Base-by-base conservation (phyloP, 1,284 basidiomycete species). In the Cutaneotrichosporon sp. region DNA sequence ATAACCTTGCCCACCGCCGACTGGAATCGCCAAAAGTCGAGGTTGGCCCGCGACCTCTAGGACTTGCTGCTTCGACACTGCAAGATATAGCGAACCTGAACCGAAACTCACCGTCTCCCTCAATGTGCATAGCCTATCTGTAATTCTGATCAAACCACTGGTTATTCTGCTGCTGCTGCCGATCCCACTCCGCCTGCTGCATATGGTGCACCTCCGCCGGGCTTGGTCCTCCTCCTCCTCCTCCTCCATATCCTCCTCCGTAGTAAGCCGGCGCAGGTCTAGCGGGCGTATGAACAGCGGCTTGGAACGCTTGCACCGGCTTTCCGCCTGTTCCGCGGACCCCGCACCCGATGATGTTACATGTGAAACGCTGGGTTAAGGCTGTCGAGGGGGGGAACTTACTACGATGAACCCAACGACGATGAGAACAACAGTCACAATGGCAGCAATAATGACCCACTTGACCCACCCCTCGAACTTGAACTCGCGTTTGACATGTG, bases 151-250 rank as follows among this genome's bases (percentile, higher is more conserved):
- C 18, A 18, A 47, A 47, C 16, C 21, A 47, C 46, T 47, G 34
- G 34, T 36, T 36, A 47, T 49, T 49, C 18, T 49, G 18, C n/a
- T 50, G 22, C 49, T 50, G 22, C 49, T 50, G 49, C 49, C 22
- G 22, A 22, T 50, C 22, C 22, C 49, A 50, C 22, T 26, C 47
- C 14, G 6, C 26, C 26, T 50, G 49, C 49, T 50, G 49, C 49
- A 50, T 30, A 18, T 30, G 49, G 4, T 50, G 26, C 21, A 30
- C n/a, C 42, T 46, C 42, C 7, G 42, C 42, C 18, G 21, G 18
- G 42, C 42, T n/a, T 2, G 18, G 34, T 13, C 34, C 34, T 5
- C 42, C 18, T 6, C 42, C 16, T 46, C 42, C 42, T 6, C 16
- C 18, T 46, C 42, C 18, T 21, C 34, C 34, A 14, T 40, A 40